Evolutionary conservation across 768 basidiomycete genomes (phyloP).

Genomic region (Jaapia argillacea): DNA sequence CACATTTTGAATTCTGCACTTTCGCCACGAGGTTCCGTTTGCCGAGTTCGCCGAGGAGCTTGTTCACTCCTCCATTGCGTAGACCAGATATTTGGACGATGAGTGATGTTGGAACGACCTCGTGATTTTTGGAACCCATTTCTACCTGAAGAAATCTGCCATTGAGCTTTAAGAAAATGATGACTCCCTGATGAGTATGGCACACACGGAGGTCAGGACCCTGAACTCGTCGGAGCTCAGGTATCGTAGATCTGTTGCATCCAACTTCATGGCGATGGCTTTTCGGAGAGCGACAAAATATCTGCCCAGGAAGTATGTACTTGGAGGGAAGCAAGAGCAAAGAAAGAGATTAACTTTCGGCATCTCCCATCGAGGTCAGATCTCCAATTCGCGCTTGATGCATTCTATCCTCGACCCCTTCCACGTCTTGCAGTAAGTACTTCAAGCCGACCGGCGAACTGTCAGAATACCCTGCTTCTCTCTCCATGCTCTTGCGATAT

Average conservation of each 20-base stretch:
- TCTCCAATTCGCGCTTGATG: too few relatives aligned
- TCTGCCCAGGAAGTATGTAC: too few relatives aligned
- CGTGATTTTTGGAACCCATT: slow-evolving; percentile 97
- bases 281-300: neutral
- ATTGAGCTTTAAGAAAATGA: neutral
- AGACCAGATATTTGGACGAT: slow-evolving; percentile 92
- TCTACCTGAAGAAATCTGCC: slow-evolving; percentile 55
- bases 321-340: too few relatives aligned
- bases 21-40: slow-evolving; percentile 86
- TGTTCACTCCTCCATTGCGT: slow-evolving; percentile 88
- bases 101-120: slow-evolving; percentile 83
- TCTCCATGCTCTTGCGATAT: too few relatives aligned
- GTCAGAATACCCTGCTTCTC: too few relatives aligned
- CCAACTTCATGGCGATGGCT: slow-evolving; percentile 64
- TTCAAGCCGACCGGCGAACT: too few relatives aligned
- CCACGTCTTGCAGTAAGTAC: too few relatives aligned
- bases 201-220: slow-evolving; percentile 80
- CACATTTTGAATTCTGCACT: slow-evolving; percentile 91
- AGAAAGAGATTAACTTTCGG: too few relatives aligned
- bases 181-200: neutral
- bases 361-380: too few relatives aligned
- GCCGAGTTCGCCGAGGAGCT: slow-evolving; percentile 79
- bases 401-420: too few relatives aligned
- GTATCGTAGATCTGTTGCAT: slow-evolving; percentile 91
- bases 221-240: slow-evolving; percentile 88